Conservation (phyloP, 2,329 filamentous ascomycete species). For the Fusarium abutilonis region DNA sequence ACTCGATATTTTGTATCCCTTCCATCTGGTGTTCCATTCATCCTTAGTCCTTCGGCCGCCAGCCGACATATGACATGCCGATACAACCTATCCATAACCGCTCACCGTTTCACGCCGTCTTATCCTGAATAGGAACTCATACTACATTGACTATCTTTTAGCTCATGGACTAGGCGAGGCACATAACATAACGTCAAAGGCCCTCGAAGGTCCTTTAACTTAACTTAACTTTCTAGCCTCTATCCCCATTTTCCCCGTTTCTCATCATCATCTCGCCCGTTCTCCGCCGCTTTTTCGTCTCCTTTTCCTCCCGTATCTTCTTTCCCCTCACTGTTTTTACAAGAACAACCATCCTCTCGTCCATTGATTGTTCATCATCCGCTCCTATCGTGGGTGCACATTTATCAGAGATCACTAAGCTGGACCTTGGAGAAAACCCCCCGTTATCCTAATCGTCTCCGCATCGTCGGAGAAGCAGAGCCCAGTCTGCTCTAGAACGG, state of each 20-base stretch:
- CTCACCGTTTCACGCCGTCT: constrained; percentile 33
- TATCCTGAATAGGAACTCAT: constrained; percentile 31
- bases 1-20: not conserved
- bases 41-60: constrained; percentile 19
- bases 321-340: not conserved
- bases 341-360: no score
- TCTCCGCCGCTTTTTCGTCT: constrained; percentile 22
- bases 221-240: constrained; percentile 17
- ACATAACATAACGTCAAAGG: constrained; percentile 28
- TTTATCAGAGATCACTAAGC: no score
- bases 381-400: not conserved
- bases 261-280: constrained; percentile 19
- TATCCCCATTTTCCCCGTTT: constrained; percentile 6
- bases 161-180: constrained; percentile 27
- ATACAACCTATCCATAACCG: constrained; percentile 2
- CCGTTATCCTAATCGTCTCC: constrained; percentile 20
- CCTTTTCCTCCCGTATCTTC: constrained; percentile 6
- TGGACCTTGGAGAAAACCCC: not conserved
- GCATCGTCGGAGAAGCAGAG: constrained; percentile 25
- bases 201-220: no score
- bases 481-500: constrained; percentile 24
- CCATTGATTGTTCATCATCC: not conserved
- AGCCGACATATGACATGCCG: constrained; percentile 23
- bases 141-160: constrained; percentile 15
- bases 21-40: not conserved